Evolutionary conservation across 2,329 filamentous ascomycete genomes (phyloP).

Genomic region (Colletotrichum liriopes): DNA sequence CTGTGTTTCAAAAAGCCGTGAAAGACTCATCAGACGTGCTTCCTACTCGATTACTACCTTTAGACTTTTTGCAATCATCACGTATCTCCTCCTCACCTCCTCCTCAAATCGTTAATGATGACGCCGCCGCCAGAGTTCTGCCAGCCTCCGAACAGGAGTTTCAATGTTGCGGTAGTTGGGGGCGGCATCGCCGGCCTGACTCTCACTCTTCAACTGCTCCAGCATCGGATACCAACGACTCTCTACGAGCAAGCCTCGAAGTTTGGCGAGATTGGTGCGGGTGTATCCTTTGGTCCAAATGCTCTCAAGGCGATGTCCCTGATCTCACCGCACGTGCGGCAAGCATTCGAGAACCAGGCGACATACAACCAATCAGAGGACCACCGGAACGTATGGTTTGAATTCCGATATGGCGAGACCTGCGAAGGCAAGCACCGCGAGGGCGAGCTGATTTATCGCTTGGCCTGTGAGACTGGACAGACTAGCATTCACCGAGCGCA

Average conservation of each 20-base stretch:
- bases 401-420: constrained; percentile 42
- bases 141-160: constrained; percentile 28
- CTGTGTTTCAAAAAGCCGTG: neutral
- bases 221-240: constrained; percentile 58
- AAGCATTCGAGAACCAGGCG: constrained; percentile 54
- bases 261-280: constrained; percentile 66
- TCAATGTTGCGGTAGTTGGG: constrained; percentile 63
- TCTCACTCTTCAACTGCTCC: constrained; percentile 61
- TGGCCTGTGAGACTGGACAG: constrained; percentile 30
- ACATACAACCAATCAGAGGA: constrained; percentile 33
- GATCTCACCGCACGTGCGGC: constrained; percentile 49
- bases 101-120: neutral
- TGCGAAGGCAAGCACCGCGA: constrained; percentile 32
- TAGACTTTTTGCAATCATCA: neutral
- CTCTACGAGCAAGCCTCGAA: constrained; percentile 62
- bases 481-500: constrained; percentile 31
- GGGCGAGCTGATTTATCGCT: constrained; percentile 30
- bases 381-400: constrained; percentile 45
- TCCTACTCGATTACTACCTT: neutral
- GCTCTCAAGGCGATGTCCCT: constrained; percentile 61
- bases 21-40: neutral
- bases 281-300: constrained; percentile 68
- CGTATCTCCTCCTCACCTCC: neutral
- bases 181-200: constrained; percentile 67
- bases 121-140: constrained; percentile 32